Conservation (phyloP, 2,329 filamentous ascomycete genomes). For the Monascus ruber region DNA sequence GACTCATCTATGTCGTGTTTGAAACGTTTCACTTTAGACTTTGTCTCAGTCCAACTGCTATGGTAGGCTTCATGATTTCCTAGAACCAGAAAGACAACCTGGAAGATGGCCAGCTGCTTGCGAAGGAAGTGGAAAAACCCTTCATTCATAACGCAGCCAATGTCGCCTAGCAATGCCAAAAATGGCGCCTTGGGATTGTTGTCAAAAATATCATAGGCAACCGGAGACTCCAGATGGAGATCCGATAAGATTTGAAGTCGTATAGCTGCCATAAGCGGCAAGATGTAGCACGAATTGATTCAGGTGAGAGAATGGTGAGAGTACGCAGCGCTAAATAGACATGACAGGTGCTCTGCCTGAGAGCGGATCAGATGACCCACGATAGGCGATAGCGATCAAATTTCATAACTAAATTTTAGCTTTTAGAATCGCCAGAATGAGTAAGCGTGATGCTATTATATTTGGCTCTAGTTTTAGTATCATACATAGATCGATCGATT, state of each 20-base stretch:
- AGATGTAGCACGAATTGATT: background rate
- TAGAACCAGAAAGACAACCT: slow-evolving; percentile 35
- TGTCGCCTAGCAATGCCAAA: slow-evolving; percentile 41
- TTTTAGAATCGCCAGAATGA: too few species aligned
- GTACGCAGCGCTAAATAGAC: too few species aligned
- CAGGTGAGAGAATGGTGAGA: background rate
- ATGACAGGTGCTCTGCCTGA: too few species aligned
- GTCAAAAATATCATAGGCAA: slow-evolving; percentile 36
- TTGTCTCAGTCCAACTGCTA: slow-evolving; percentile 3
- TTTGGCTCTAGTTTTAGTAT: too few species aligned
- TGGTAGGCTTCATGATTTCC: slow-evolving; percentile 43
- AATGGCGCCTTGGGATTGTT: slow-evolving; percentile 34
- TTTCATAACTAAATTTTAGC: too few species aligned
- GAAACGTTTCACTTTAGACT: slow-evolving; percentile 2
- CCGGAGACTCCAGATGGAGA: slow-evolving; percentile 38
- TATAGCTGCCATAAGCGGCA: background rate
- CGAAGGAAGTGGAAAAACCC: slow-evolving; percentile 33
- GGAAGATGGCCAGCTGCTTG: slow-evolving; percentile 34
- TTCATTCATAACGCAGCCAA: slow-evolving; percentile 32
- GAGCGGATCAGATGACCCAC: too few species aligned
- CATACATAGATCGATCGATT: too few species aligned
- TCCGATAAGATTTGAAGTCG: slow-evolving; percentile 37
- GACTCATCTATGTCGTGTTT: background rate
- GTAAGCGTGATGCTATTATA: too few species aligned
- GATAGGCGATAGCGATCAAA: too few species aligned